Percentiles rank a stretch among this genome's conserved stretches.
These are phyloP conservation scores for Talaromyces nanjingensis DNA, from an alignment of 495 filamentous ascomycete species.

Conservation along the genomic window DNA sequence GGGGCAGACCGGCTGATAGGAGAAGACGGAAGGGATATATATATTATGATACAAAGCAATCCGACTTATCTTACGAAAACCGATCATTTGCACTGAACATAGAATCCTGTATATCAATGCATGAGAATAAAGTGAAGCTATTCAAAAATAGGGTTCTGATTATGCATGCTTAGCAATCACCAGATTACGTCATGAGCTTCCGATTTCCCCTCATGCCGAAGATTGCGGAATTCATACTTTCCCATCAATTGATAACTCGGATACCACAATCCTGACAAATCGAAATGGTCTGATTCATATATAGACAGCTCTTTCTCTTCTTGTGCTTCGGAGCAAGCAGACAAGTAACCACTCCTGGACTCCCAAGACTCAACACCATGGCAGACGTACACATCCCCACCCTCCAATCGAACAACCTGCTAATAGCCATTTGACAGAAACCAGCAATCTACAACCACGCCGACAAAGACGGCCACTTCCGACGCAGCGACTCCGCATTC, in stretches of 20 bases:
- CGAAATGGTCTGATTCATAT: neutral
- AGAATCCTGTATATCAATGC: too few relatives aligned
- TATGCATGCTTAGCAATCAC: neutral
- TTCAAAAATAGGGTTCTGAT: neutral
- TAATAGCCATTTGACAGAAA: neutral
- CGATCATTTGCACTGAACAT: too few relatives aligned
- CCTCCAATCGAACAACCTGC: neutral
- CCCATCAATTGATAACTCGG: neutral
- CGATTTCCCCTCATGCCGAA: too few relatives aligned
- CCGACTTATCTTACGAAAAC: too few relatives aligned
- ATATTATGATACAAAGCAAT: too few relatives aligned
- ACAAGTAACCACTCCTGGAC: neutral
- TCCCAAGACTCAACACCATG: neutral
- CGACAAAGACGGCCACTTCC: conserved; percentile 45
- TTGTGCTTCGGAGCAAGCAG: neutral
- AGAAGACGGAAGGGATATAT: too few relatives aligned
- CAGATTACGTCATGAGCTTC: neutral
- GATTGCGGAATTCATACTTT: neutral
- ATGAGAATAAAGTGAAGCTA: neutral
- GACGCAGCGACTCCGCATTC: conserved; percentile 37
- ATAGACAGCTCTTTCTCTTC: neutral
- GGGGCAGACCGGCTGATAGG: too few relatives aligned
- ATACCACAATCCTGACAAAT: neutral
- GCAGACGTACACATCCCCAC: neutral
- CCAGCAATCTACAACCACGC: conserved; percentile 14